Conservation (phyloP, 1,139 yeast species). For the Yamadazyma diddensiae region DNA sequence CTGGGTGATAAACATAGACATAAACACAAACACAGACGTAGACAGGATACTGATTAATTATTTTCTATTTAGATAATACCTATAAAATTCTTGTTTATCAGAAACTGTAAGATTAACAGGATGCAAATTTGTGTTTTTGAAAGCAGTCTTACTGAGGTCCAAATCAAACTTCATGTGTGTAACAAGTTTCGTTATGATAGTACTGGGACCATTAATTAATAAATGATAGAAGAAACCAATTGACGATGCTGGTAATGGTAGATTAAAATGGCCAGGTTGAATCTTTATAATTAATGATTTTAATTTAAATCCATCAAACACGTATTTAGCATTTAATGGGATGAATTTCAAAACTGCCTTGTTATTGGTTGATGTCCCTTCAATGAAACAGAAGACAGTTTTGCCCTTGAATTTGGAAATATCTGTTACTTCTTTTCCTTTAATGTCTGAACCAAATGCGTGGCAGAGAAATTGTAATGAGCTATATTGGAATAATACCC, state of each 20-base stretch:
- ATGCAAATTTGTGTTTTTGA: conserved; percentile 29
- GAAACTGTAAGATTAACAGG: conserved; percentile 25
- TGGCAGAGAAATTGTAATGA: conserved; percentile 32
- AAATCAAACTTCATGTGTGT: conserved; percentile 19
- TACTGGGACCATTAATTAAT: conserved; percentile 22
- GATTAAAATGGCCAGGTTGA: conserved; percentile 31
- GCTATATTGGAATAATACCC: conserved; percentile 34
- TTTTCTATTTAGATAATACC: conserved; percentile 22
- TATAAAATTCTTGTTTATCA: conserved; percentile 32
- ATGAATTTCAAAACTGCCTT: conserved; percentile 53
- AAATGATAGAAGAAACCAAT: conserved; percentile 24
- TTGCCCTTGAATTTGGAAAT: conserved; percentile 25
- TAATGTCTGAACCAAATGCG: conserved; percentile 23
- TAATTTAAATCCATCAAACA: conserved; percentile 23
- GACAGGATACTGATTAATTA: conserved; percentile 1
- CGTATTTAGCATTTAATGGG: conserved; percentile 14
- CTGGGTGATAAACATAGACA: conserved; percentile 4
- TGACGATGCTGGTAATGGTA: conserved; percentile 29
- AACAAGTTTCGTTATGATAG: conserved; percentile 25
- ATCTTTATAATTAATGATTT: conserved; percentile 46
- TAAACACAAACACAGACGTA: conserved; percentile 5
- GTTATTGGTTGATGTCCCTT: conserved; percentile 71
- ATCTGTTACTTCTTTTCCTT: conserved; percentile 18
- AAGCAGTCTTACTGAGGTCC: conserved; percentile 15
- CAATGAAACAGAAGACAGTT: conserved; percentile 52